Evolutionary conservation across 2,329 filamentous ascomycete species (phyloP), one percentile per base, ranked within the genome.

Genomic region (Fusarium veterinarium): DNA sequence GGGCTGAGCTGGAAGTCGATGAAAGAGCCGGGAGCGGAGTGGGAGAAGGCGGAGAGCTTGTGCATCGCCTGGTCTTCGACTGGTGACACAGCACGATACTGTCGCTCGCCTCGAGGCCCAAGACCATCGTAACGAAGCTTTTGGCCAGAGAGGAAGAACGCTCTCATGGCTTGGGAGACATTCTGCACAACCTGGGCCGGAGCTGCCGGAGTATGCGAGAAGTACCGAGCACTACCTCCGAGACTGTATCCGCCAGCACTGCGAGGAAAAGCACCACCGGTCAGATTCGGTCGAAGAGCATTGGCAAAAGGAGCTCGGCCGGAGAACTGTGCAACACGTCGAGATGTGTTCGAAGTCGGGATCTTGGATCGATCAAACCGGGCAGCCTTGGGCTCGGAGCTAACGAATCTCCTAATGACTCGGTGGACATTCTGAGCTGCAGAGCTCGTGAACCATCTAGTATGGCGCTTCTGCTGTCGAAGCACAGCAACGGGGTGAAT

Each of bases 171-270:
- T 76, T 95, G 91, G 17, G 94, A 97, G n/a, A 98, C 95, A 82
- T 97, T 97, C 81, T 96, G 93, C 57, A 98, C 90, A 51, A 98
- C 94, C 81, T 98, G 94, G 2, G 95, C 94, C 42, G 94, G 95
- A 12, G 92, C 90, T 14, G 93, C 92, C 3, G 95, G 94, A 2
- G 91, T 90, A 83, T 98, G 95, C 2, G 94, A 97, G 84, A 98
- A 98, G 85, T 95, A 95, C 74, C 95, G 89, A 30, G 91, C 93
- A 74, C 93, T 91, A 35, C 93, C 93, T 62, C 88, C 83, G 42
- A 93, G 84, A 72, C 87, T 87, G 80, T 99, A 99, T n/a, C 96
- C 96, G 73, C 95, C 95, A 12, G 95, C 93, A 42, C 93, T 94
- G 63, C 95, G 91, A 38, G 93, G 91, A 48, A 98, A 84, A 30